Percentiles rank a stretch among this genome's conserved stretches.
These are phyloP conservation scores for Chamaenerion angustifolium DNA, from an alignment of 345 rosid genomes.

Conservation along the genomic window DNA sequence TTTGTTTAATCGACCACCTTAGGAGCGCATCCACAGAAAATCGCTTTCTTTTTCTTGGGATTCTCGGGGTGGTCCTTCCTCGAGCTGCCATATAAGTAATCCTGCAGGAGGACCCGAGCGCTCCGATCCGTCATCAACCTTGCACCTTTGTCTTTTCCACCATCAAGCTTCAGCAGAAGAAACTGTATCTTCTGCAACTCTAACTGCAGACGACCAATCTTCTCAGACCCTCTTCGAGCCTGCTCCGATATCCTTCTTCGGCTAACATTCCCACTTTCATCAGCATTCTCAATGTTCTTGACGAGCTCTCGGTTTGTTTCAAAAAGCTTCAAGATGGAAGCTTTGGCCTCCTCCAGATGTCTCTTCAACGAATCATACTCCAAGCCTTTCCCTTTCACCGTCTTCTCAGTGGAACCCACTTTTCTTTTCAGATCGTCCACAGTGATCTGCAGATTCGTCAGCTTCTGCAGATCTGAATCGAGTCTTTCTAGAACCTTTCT, in stretches of 20 bases:
- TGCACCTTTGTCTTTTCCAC: slow-evolving; percentile 35
- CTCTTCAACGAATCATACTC: slow-evolving; percentile 56
- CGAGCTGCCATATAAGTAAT: slow-evolving; percentile 58
- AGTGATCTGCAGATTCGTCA: slow-evolving; percentile 61
- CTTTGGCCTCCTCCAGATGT: slow-evolving; percentile 74
- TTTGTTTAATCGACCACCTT: neutral
- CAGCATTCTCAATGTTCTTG: slow-evolving; percentile 42
- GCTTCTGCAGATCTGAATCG: slow-evolving; percentile 74
- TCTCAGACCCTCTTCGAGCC: slow-evolving; percentile 76
- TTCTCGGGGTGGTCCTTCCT: slow-evolving; percentile 10
- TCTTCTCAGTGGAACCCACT: slow-evolving; percentile 52
- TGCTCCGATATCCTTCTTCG: slow-evolving; percentile 51
- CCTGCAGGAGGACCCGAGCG: slow-evolving; percentile 60
- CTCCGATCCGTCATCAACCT: slow-evolving; percentile 26
- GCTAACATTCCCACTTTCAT: slow-evolving; percentile 30
- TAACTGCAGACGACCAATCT: slow-evolving; percentile 68
- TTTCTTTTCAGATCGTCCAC: slow-evolving; percentile 71
- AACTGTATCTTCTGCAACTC: slow-evolving; percentile 87
- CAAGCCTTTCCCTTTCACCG: slow-evolving; percentile 43
- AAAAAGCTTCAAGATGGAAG: slow-evolving; percentile 42
- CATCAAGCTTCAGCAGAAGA: slow-evolving; percentile 57
- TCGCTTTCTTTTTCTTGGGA: slow-evolving; percentile 34
- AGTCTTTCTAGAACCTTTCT: slow-evolving; percentile 62
- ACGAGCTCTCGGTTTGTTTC: slow-evolving; percentile 44
- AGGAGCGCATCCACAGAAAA: slow-evolving; percentile 30